Evolutionary conservation across 805 yeast species (phyloP).

Genomic region (Candida sakaeoensis): DNA sequence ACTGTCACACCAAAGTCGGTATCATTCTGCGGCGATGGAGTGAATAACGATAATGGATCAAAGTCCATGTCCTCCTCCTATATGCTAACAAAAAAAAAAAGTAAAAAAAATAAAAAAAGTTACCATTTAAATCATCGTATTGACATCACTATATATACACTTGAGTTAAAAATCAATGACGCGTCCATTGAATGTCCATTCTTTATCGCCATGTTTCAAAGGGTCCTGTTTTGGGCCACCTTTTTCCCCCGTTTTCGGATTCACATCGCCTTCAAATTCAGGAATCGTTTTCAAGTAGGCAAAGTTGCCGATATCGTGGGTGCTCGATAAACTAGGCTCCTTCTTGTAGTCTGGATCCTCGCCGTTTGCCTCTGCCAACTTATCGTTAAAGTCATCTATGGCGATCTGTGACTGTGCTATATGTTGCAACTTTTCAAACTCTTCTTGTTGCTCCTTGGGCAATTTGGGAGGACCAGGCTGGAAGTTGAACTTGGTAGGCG

Average conservation of each 20-base stretch:
- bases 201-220: conserved; percentile 66
- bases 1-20: neutral
- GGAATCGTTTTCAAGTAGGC: conserved; percentile 76
- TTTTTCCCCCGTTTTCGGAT: conserved; percentile 91
- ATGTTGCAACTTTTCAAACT: conserved; percentile 81
- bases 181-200: conserved; percentile 93
- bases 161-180: conserved; percentile 79
- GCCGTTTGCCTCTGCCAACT: conserved; percentile 17
- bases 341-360: neutral
- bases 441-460: conserved; percentile 81
- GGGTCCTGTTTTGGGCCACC: conserved; percentile 99
- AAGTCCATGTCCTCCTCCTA: too few species aligned
- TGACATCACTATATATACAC: neutral
- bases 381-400: conserved; percentile 66
- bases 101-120: neutral
- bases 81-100: too few species aligned
- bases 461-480: conserved; percentile 61
- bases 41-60: conserved; percentile 40
- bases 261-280: conserved; percentile 91
- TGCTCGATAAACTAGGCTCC: conserved; percentile 13
- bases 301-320: conserved; percentile 57
- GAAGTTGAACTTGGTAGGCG: conserved; percentile 14
- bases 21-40: conserved; percentile 18
- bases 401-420: conserved; percentile 77
- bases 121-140: neutral